These are phyloP conservation scores for Fusarium decemcellulare DNA, from an alignment of 2,329 filamentous ascomycete species.

Conservation along the genomic window DNA sequence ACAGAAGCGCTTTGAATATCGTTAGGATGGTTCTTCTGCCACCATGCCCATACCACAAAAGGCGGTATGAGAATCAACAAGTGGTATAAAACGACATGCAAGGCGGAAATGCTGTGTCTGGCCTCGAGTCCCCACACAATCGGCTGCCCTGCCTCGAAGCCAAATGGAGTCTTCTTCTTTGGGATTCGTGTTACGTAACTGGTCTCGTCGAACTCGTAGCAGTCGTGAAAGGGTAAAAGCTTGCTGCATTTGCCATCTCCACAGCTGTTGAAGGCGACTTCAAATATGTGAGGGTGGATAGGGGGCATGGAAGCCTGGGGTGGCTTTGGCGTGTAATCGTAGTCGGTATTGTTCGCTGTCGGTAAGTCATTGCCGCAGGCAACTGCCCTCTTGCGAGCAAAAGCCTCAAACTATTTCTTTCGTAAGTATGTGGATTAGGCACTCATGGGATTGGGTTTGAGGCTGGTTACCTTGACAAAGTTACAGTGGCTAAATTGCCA, in stretches of 20 bases:
- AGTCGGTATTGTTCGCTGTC: conserved; percentile 5
- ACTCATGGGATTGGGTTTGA: too few relatives aligned
- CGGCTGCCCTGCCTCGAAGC: neutral
- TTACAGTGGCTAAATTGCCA: conserved; percentile 24
- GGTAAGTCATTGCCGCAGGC: conserved; percentile 14
- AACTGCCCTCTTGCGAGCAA: conserved; percentile 12
- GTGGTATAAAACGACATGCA: conserved; percentile 16
- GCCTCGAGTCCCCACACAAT: conserved; percentile 19
- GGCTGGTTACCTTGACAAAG: conserved; percentile 17
- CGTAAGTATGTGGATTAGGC: too few relatives aligned
- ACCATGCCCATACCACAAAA: conserved; percentile 11
- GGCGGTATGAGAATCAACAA: conserved; percentile 18
- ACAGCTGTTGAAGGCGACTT: conserved; percentile 21
- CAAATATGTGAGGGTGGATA: conserved; percentile 17
- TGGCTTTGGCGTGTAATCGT: conserved; percentile 19
- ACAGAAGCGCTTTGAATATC: conserved; percentile 24
- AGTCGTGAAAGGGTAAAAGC: conserved; percentile 8
- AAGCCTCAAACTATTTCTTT: conserved; percentile 6
- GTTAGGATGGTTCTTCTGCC: conserved; percentile 8
- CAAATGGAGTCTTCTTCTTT: conserved; percentile 16
- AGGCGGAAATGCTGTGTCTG: conserved; percentile 14
- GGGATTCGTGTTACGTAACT: conserved; percentile 20
- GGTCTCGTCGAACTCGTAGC: conserved; percentile 20
- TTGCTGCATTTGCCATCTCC: conserved; percentile 6
- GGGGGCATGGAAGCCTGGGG: conserved; percentile 13